phyloP scores from a whole-genome alignment of 768 basidiomycete genomes.

The Mycena capillaripes region DNA sequence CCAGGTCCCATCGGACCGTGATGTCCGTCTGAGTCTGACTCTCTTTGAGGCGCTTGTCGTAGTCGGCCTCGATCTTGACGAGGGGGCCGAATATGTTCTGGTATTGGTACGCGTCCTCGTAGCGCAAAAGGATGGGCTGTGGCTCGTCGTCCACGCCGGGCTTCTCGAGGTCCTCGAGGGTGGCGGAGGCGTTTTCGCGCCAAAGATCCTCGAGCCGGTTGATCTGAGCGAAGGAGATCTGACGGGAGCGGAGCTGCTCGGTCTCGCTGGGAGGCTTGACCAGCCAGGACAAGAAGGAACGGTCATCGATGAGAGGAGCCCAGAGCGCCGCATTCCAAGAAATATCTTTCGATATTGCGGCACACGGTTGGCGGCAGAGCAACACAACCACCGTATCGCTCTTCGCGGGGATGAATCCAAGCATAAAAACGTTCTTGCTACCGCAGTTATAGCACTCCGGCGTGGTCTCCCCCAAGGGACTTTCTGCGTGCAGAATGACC shows the following conservation, averaged over 20 bases:
- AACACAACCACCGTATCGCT: constrained; percentile 98
- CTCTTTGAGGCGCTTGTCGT: constrained; percentile 97
- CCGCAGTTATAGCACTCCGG: constrained; percentile 99
- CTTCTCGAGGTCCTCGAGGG: constrained; percentile 96
- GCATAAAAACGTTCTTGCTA: constrained; percentile 99
- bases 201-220: constrained; percentile 98
- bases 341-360: constrained; percentile 96
- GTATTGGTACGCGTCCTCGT: constrained; percentile 99
- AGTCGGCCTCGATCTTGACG: constrained; percentile 99
- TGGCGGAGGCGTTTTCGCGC: constrained; percentile 96
- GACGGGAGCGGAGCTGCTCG: constrained; percentile 95
- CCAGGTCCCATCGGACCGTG: constrained; percentile 96
- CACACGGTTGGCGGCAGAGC: constrained; percentile 97
- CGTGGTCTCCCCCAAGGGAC: constrained; percentile 95
- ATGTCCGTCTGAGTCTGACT: constrained; percentile 99
- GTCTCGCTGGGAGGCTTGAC: constrained; percentile 97
- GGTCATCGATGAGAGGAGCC: constrained; percentile 98
- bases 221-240: constrained; percentile 97
- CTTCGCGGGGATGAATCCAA: constrained; percentile 99
- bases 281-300: constrained; percentile 99
- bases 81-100: constrained; percentile 99
- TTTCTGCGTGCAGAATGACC: constrained; percentile 95
- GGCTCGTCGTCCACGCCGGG: constrained; percentile 99
- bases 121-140: constrained; percentile 88
- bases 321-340: constrained; percentile 98